These are phyloP conservation scores for Pisolithus tinctorius DNA, from an alignment of 768 basidiomycete genomes.

Conservation along the genomic window DNA sequence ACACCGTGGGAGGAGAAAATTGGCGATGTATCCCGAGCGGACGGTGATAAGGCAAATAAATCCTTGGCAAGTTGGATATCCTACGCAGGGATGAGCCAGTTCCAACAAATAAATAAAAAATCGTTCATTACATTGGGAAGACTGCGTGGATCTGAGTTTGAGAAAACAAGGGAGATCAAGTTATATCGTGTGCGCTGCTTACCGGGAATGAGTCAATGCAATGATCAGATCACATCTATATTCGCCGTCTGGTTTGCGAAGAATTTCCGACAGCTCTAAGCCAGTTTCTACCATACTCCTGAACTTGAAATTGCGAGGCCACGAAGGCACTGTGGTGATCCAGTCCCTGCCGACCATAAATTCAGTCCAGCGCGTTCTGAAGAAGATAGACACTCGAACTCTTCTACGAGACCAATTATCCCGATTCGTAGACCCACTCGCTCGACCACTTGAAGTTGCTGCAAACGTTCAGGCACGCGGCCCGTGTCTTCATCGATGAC, in stretches of 20 bases:
- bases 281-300: slow-evolving; percentile 70
- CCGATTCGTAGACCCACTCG: slow-evolving; percentile 67
- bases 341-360: slow-evolving; percentile 54
- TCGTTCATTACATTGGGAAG: slow-evolving; percentile 21
- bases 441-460: slow-evolving; percentile 62
- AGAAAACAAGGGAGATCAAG: too few species aligned
- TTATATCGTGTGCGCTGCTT: slow-evolving; percentile 7
- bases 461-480: slow-evolving; percentile 51
- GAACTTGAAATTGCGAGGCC: slow-evolving; percentile 77
- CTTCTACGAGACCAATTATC: slow-evolving; percentile 81
- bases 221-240: slow-evolving; percentile 76
- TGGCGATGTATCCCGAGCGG: slow-evolving; percentile 35
- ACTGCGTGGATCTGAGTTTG: slow-evolving; percentile 13
- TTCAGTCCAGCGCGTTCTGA: not conserved
- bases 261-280: slow-evolving; percentile 58
- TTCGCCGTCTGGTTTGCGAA: slow-evolving; percentile 66
- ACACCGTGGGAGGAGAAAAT: slow-evolving; percentile 62
- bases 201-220: slow-evolving; percentile 82
- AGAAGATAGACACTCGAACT: slow-evolving; percentile 34
- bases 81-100: slow-evolving; percentile 31
- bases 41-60: slow-evolving; percentile 53
- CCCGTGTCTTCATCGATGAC: slow-evolving; percentile 67
- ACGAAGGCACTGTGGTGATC: slow-evolving; percentile 82
- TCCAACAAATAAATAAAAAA: not conserved
- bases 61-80: slow-evolving; percentile 67